These are phyloP conservation scores for Crotalaria pallida DNA, from an alignment of 306 rosid species.

Conservation along the genomic window DNA sequence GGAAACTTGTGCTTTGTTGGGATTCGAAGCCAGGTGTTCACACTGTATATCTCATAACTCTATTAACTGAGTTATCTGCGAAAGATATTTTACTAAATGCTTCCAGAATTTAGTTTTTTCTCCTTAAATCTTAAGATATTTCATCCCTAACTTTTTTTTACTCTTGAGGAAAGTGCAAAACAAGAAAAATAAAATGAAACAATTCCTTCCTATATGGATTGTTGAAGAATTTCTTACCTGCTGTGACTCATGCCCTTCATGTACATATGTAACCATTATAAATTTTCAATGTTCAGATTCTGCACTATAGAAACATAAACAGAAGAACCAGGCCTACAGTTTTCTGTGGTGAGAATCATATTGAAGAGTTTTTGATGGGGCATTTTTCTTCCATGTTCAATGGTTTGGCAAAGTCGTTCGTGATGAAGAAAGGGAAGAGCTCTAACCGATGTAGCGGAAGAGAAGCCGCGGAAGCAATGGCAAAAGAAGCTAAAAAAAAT, in stretches of 20 bases:
- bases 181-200: background rate
- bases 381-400: slow-evolving; percentile 62
- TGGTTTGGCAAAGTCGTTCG: slow-evolving; percentile 53
- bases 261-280: background rate
- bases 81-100: too few relatives aligned
- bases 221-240: slow-evolving; percentile 13
- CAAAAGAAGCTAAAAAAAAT: slow-evolving; percentile 67
- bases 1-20: too few relatives aligned
- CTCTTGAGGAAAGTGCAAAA: background rate
- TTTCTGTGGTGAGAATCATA: background rate
- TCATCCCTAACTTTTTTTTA: background rate
- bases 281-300: slow-evolving; percentile 26
- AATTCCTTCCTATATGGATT: background rate
- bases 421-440: slow-evolving; percentile 40
- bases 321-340: background rate
- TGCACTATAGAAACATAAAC: background rate
- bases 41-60: too few relatives aligned
- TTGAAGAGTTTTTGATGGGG: slow-evolving; percentile 40
- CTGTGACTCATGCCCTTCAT: slow-evolving; percentile 18
- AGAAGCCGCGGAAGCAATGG: slow-evolving; percentile 72
- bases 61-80: too few relatives aligned
- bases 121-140: slow-evolving; percentile 28
- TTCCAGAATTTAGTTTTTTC: slow-evolving; percentile 28
- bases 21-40: too few relatives aligned
- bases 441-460: slow-evolving; percentile 36